Percentiles rank a stretch among this genome's conserved stretches.
Conservation (phyloP, 371 early-diverging fungal species). For the Haplosporangium sp. region DNA sequence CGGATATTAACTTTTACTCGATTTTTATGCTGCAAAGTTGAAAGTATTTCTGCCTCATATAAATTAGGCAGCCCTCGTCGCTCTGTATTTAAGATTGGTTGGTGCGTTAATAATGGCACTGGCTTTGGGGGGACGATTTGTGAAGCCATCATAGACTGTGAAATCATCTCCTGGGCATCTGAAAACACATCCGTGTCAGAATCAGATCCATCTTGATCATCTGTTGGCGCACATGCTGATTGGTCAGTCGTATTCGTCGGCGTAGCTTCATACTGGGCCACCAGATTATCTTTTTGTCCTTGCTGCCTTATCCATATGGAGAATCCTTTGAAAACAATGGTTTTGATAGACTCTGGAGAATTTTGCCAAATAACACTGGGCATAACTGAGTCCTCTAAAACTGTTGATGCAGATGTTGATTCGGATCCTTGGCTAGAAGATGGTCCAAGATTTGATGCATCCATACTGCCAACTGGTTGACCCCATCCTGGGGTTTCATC, state of each 20-base stretch:
- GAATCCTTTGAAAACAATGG: conserved; percentile 42
- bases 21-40: conserved; percentile 44
- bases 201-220: conserved; percentile 32
- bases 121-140: not conserved
- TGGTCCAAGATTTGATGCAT: conserved; percentile 59
- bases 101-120: not conserved
- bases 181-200: conserved; percentile 48
- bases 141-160: conserved; percentile 36
- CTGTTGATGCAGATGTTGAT: conserved; percentile 35
- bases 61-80: not conserved
- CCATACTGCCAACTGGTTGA: conserved; percentile 38
- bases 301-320: conserved; percentile 48
- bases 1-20: conserved; percentile 44
- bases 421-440: conserved; percentile 26
- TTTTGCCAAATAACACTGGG: conserved; percentile 56
- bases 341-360: conserved; percentile 50
- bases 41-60: conserved; percentile 45
- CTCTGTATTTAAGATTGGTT: not conserved
- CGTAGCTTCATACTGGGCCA: conserved; percentile 2
- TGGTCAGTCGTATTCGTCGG: not conserved
- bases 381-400: conserved; percentile 39
- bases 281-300: conserved; percentile 1
- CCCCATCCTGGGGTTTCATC: conserved; percentile 74
- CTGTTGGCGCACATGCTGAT: not conserved
- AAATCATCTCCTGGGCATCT: conserved; percentile 45